These are phyloP conservation scores for Sugiyamaella americana DNA, from an alignment of 805 yeast species.

Conservation along the genomic window DNA sequence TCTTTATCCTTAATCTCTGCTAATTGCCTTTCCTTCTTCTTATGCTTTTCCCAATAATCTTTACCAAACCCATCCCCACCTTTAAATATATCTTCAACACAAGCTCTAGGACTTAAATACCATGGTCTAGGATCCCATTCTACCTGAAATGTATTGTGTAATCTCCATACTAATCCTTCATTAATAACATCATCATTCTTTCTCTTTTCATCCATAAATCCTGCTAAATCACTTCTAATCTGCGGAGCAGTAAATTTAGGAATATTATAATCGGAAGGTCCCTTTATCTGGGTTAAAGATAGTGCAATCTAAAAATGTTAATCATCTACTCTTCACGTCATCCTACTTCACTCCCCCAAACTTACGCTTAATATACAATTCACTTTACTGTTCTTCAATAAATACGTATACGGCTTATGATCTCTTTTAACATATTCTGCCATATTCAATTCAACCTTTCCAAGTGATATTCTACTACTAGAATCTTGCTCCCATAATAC, in stretches of 20 bases:
- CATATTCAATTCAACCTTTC: slow-evolving; percentile 59
- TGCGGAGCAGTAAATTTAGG: slow-evolving; percentile 35
- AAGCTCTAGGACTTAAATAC: slow-evolving; percentile 59
- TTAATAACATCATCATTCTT: slow-evolving; percentile 15
- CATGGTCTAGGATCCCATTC: slow-evolving; percentile 56
- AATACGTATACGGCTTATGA: slow-evolving; percentile 52
- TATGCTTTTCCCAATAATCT: slow-evolving; percentile 1
- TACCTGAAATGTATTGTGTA: slow-evolving; percentile 49
- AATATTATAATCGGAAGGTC: slow-evolving; percentile 39
- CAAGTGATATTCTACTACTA: slow-evolving; percentile 47
- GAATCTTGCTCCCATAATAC: slow-evolving; percentile 39
- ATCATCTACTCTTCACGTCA: background rate
- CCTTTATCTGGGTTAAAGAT: slow-evolving; percentile 41
- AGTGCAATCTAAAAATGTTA: slow-evolving; percentile 38
- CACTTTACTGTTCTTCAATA: slow-evolving; percentile 71
- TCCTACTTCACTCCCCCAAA: background rate
- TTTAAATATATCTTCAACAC: slow-evolving; percentile 67
- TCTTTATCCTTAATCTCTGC: background rate
- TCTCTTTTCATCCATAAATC: slow-evolving; percentile 31
- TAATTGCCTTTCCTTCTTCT: background rate
- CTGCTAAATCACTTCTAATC: slow-evolving; percentile 48
- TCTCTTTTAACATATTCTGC: slow-evolving; percentile 60
- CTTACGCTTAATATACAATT: slow-evolving; percentile 61
- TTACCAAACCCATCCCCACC: slow-evolving; percentile 55
- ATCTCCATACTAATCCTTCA: slow-evolving; percentile 7